Percentiles rank a stretch among this genome's conserved stretches.
Conservation (phyloP, 306 rosid genomes). For the Cicer pinnatifidum region DNA sequence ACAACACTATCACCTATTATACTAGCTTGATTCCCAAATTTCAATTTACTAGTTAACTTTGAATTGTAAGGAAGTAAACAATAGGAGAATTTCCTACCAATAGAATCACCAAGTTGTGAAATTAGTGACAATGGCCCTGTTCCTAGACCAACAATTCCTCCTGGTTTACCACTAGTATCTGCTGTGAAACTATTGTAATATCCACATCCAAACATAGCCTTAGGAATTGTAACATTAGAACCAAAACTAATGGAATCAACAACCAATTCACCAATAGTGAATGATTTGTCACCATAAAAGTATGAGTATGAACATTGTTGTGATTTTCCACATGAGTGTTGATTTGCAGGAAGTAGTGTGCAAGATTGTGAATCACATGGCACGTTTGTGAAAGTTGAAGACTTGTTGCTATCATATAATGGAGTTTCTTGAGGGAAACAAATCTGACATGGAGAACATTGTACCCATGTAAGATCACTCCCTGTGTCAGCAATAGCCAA, state of each 20-base stretch:
- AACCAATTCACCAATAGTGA: not conserved
- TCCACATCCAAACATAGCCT: conserved; percentile 41
- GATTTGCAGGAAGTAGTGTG: rapidly evolving
- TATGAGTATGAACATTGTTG: not conserved
- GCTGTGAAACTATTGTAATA: rapidly evolving
- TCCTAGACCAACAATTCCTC: conserved; percentile 46
- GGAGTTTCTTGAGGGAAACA: conserved; percentile 34
- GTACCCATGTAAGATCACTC: conserved; percentile 45
- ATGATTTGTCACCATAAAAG: conserved; percentile 3
- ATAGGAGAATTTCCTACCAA: conserved; percentile 43
- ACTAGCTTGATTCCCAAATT: conserved; percentile 4
- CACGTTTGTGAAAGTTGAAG: not conserved
- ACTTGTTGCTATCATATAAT: not conserved
- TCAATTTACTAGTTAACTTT: conserved; percentile 27
- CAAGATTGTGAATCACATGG: conserved; percentile 28
- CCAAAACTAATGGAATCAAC: conserved; percentile 19
- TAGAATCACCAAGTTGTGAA: conserved; percentile 38
- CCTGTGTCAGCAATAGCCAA: conserved; percentile 39
- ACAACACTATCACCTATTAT: not conserved
- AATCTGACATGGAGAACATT: conserved; percentile 30
- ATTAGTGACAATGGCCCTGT: conserved; percentile 40
- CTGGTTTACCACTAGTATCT: rapidly evolving
- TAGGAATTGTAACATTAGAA: not conserved
- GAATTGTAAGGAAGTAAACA: conserved; percentile 10
- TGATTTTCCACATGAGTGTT: not conserved